phyloP scores from a whole-genome alignment of 306 rosid species.

The Begonia fuchsioides region DNA sequence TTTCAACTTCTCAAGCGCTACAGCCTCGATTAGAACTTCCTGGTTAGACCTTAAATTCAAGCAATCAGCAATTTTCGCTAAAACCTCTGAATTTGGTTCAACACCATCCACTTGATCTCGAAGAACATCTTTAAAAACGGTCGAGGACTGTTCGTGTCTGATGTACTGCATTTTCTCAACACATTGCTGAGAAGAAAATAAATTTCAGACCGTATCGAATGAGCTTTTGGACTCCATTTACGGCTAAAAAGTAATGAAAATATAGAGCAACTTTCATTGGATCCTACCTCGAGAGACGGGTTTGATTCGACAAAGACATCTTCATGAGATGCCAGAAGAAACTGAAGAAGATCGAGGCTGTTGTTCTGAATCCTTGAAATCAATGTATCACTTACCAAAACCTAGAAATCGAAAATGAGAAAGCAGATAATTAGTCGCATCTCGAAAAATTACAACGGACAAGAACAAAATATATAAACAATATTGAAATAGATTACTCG shows the following conservation, averaged over 20 bases:
- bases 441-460: too few relatives aligned
- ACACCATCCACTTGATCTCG: conserved; percentile 46
- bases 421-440: neutral
- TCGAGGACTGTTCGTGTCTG: conserved; percentile 47
- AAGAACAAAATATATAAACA: too few relatives aligned
- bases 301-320: conserved; percentile 52
- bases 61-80: conserved; percentile 60
- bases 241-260: too few relatives aligned
- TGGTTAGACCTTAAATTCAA: conserved; percentile 61
- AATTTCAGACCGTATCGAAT: too few relatives aligned
- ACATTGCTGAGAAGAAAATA: conserved; percentile 27
- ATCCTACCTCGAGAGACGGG: conserved; percentile 63
- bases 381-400: conserved; percentile 57
- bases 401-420: conserved; percentile 37
- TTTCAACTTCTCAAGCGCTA: conserved; percentile 90
- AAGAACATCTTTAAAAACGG: conserved; percentile 51
- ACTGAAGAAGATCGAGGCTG: conserved; percentile 47
- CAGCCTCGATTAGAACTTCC: conserved; percentile 93
- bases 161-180: conserved; percentile 65
- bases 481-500: too few relatives aligned
- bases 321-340: conserved; percentile 46
- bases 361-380: conserved; percentile 41
- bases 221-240: too few relatives aligned
- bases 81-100: too few relatives aligned
- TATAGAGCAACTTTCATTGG: neutral